phyloP scores from a whole-genome alignment of 208 protist species.

The Leishmania guyanensis region DNA sequence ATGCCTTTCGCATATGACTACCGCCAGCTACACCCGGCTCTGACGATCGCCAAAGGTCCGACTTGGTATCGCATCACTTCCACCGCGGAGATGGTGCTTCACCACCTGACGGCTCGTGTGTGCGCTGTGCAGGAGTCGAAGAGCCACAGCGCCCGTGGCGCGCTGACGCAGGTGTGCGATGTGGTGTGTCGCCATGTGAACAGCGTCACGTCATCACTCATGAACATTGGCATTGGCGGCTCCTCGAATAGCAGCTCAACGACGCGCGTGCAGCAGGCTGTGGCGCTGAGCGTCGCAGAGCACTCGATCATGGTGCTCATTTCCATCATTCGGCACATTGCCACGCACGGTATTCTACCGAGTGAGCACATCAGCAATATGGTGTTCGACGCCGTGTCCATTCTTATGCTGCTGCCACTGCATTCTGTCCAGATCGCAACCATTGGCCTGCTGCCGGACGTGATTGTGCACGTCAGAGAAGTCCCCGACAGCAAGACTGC shows the following conservation, averaged over 20 bases:
- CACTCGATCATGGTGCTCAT: constrained; percentile 79
- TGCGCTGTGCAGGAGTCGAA: constrained; percentile 58
- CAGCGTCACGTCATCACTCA: constrained; percentile 70
- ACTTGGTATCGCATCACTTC: constrained; percentile 82
- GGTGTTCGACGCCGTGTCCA: constrained; percentile 79
- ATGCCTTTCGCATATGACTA: constrained; percentile 80
- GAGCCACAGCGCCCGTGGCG: constrained; percentile 32
- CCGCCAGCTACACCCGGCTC: constrained; percentile 71
- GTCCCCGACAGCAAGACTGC: constrained; percentile 50
- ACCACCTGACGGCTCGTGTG: constrained; percentile 75
- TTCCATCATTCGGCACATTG: constrained; percentile 75
- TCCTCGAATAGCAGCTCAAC: constrained; percentile 32
- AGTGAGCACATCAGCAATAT: constrained; percentile 50
- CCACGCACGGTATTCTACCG: constrained; percentile 32
- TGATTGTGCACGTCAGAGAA: constrained; percentile 72
- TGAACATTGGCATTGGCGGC: constrained; percentile 53
- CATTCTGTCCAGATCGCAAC: constrained; percentile 84
- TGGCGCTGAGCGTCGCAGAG: constrained; percentile 73
- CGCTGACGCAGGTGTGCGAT: constrained; percentile 70
- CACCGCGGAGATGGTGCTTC: constrained; percentile 69
- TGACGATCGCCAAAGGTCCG: constrained; percentile 44
- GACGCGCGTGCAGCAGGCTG: constrained; percentile 50
- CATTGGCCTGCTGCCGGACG: constrained; percentile 78
- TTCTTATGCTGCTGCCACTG: constrained; percentile 85
- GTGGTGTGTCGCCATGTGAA: constrained; percentile 74